Evolutionary conservation across 2,329 filamentous ascomycete species (phyloP).

Genomic region (Plenodomus tracheiphilus): DNA sequence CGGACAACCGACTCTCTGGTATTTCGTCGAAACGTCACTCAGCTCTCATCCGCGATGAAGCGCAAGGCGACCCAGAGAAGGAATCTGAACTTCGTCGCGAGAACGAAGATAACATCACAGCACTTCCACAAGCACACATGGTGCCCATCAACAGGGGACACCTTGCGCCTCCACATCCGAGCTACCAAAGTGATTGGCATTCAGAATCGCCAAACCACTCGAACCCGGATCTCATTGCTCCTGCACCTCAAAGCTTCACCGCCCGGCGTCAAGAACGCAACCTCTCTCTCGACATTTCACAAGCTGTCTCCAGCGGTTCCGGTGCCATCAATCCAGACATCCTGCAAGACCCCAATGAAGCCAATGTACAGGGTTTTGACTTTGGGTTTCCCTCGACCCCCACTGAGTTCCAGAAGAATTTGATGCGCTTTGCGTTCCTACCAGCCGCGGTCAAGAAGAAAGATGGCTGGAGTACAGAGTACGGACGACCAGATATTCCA

Average conservation of each 20-base stretch:
- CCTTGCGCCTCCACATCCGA: conserved; percentile 44
- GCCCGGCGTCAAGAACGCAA: conserved; percentile 48
- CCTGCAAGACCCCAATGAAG: conserved; percentile 21
- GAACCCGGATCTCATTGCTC: conserved; percentile 32
- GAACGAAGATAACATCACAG: conserved; percentile 82
- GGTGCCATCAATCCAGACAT: conserved; percentile 51
- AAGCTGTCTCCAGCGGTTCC: conserved; percentile 38
- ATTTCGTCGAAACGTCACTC: conserved; percentile 67
- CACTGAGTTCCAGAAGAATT: conserved; percentile 82
- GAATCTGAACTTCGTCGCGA: conserved; percentile 80
- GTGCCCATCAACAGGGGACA: conserved; percentile 41
- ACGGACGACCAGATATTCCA: conserved; percentile 84
- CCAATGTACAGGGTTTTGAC: conserved; percentile 46
- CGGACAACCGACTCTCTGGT: conserved; percentile 64
- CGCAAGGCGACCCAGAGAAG: conserved; percentile 74
- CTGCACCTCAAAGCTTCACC: conserved; percentile 35
- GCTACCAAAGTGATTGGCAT: conserved; percentile 19
- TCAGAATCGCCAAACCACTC: conserved; percentile 27
- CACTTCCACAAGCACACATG: conserved; percentile 66
- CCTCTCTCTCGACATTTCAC: conserved; percentile 49
- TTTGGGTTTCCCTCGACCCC: conserved; percentile 80
- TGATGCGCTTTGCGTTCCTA: conserved; percentile 89
- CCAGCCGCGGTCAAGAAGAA: conserved; percentile 54
- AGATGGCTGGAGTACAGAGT: conserved; percentile 89
- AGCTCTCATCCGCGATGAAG: conserved; percentile 78